Base-by-base conservation (phyloP, 306 rosid genomes). In the Malus fusca region DNA sequence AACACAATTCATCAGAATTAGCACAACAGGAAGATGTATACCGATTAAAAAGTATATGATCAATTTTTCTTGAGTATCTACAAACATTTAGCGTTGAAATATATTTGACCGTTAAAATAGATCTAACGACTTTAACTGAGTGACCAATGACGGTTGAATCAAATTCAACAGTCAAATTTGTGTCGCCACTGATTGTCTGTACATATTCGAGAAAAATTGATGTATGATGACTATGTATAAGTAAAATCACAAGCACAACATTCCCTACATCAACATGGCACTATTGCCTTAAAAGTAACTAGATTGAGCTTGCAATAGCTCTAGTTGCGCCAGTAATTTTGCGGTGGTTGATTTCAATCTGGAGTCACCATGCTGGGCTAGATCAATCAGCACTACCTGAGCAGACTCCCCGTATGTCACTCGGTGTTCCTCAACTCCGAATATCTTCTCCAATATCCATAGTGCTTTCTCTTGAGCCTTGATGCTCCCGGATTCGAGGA, bases 371-470 rank as follows among this genome's bases (percentile, higher is more conserved):
- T 83, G 82, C 83, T 86, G 89, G 22, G 97, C 93, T 44, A 93
- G 79, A 86, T 91, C 97, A 82, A 93, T 88, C 43, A 93, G 98
- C 75, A 91, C 87, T 68, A 74, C 90, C 78, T 89, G 97, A 76
- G 97, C 90, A 68, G 88, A 82, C 80, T 81, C 87, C 46, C 94
- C 91, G 79, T 88, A 90, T 28, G 81, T 66, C 7, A 77, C 82
- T 84, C 90, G 88, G 55, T 74, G 80, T 69, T 91, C 97, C 25
- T 89, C 87, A 75, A 80, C 78, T 77, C 75, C 84, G 74, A 93
- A 93, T 79, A 93, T 85, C 82, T 91, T 88, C 85, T 91, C 97
- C 79, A 93, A 77, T 62, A 93, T 88, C 97, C 97, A 87, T 17
- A 93, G 68, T 44, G 92, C 96, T 77, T 85, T 93, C 84, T 91